phyloP scores from a whole-genome alignment of 768 basidiomycete genomes.

The Lyophyllum decastes region DNA sequence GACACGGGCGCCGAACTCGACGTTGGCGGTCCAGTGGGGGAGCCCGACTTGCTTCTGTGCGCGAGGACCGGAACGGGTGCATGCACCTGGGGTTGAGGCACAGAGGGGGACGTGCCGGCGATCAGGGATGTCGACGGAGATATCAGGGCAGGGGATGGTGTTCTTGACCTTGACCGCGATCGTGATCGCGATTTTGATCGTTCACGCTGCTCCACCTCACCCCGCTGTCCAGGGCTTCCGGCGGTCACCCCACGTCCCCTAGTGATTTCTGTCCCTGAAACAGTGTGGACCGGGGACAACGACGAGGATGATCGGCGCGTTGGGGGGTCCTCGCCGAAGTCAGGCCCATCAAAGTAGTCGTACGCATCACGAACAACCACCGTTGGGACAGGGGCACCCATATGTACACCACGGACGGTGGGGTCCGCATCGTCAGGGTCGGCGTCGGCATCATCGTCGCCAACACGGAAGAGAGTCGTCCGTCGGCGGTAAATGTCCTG shows the following conservation, averaged over 20 bases:
- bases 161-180: slow-evolving; percentile 45
- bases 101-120: slow-evolving; percentile 7
- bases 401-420: slow-evolving; percentile 8
- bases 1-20: slow-evolving; percentile 18
- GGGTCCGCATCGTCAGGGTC: slow-evolving; percentile 15
- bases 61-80: slow-evolving; percentile 18
- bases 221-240: neutral
- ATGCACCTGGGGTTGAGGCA: slow-evolving; percentile 15
- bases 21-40: slow-evolving; percentile 13
- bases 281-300: slow-evolving; percentile 2
- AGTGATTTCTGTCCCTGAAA: neutral
- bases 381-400: slow-evolving; percentile 21
- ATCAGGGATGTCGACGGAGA: slow-evolving; percentile 19
- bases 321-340: slow-evolving; percentile 53
- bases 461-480: slow-evolving; percentile 18
- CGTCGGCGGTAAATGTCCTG: slow-evolving; percentile 17
- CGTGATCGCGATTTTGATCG: slow-evolving; percentile 35
- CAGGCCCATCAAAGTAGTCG: slow-evolving; percentile 62
- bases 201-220: slow-evolving; percentile 20
- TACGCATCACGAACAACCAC: slow-evolving; percentile 39
- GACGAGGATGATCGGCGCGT: slow-evolving; percentile 22
- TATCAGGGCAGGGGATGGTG: slow-evolving; percentile 43
- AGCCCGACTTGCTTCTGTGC: slow-evolving; percentile 21
- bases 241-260: slow-evolving; percentile 17
- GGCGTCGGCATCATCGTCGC: slow-evolving; percentile 15